Percentiles rank a stretch among this genome's conserved stretches.
Conservation (phyloP, 2,329 filamentous ascomycete species). For the Arthrobotrys musiformis region DNA sequence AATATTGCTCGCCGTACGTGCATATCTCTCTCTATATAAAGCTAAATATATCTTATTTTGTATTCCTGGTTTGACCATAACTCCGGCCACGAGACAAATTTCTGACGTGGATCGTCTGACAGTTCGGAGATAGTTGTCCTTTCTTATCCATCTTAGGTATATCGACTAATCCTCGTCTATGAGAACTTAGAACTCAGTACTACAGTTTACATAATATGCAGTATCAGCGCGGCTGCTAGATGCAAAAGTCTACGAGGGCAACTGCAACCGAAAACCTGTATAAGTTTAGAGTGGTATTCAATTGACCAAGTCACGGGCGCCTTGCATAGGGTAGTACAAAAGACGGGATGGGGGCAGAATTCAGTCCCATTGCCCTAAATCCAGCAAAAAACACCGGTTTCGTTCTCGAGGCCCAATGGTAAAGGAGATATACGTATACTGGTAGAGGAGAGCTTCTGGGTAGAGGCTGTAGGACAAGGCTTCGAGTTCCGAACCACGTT, state of each 20-base stretch:
- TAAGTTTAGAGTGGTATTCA: neutral
- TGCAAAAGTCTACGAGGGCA: no score
- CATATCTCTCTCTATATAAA: no score
- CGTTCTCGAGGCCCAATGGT: neutral
- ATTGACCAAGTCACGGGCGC: neutral
- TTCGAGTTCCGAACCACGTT: slow-evolving; percentile 28
- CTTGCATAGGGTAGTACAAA: neutral
- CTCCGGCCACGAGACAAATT: no score
- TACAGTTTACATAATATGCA: no score
- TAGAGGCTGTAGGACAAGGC: neutral
- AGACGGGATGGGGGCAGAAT: neutral
- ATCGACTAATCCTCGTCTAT: neutral
- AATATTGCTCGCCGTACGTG: no score
- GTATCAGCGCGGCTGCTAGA: no score
- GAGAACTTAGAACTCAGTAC: neutral
- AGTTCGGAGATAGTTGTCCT: no score
- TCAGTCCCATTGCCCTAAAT: neutral
- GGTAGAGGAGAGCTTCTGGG: neutral
- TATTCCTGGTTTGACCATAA: no score
- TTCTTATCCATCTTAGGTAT: no score
- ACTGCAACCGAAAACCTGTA: neutral
- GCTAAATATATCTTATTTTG: no score
- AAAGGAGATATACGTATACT: no score
- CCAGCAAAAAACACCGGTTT: neutral
- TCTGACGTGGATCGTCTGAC: no score